phyloP scores from a whole-genome alignment of 2,329 filamentous ascomycete genomes.

The Bretziella fagacearum region DNA sequence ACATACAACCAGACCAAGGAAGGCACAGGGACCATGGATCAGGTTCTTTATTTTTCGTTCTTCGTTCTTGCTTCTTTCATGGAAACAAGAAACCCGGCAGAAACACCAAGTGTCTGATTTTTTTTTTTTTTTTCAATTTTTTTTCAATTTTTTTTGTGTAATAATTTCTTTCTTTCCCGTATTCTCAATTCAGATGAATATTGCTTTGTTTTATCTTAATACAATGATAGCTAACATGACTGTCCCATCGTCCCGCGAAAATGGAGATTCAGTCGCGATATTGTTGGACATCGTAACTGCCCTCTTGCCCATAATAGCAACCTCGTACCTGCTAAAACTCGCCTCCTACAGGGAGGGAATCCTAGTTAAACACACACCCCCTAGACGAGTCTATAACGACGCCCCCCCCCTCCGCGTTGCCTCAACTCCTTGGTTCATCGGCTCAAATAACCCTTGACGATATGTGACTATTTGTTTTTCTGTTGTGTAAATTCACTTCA shows the following conservation, averaged over 20 bases:
- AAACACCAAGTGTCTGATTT: not conserved
- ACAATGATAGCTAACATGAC: not conserved
- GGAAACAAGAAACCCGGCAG: not conserved
- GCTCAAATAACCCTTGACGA: too few relatives aligned
- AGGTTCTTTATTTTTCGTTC: not conserved
- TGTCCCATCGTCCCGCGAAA: not conserved
- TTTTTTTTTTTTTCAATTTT: not conserved
- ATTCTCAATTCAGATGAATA: not conserved
- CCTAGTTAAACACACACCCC: not conserved
- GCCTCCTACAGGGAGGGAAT: too few relatives aligned
- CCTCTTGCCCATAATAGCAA: not conserved
- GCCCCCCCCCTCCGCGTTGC: too few relatives aligned
- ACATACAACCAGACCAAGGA: not conserved
- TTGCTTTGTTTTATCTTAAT: not conserved
- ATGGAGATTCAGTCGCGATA: not conserved
- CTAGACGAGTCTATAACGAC: not conserved
- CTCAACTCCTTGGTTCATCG: too few relatives aligned
- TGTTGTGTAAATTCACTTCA: too few relatives aligned
- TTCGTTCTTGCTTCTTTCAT: not conserved
- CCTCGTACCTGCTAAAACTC: not conserved
- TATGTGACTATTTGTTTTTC: too few relatives aligned
- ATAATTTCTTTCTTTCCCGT: not conserved
- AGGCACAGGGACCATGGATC: constrained; percentile 4
- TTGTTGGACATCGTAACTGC: not conserved
- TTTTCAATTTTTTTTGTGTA: not conserved